Base-by-base conservation (phyloP, 805 yeast genomes). In the Hanseniaspora thailandica region DNA sequence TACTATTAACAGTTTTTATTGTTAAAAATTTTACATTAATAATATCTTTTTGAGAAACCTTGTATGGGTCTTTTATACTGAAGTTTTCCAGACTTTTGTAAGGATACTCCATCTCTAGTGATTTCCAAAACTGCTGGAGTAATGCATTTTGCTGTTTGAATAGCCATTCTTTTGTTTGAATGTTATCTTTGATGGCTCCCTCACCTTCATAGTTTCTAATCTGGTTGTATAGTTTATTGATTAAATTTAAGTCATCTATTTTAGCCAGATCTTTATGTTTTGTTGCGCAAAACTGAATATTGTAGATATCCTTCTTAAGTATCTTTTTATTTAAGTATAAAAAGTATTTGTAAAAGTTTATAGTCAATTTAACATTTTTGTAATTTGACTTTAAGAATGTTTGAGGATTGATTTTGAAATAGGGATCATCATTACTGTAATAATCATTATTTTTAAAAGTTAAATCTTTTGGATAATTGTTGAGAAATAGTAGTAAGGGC, bases 61-160 rank as follows among this genome's bases (percentile, higher is more conserved):
- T 41, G 33, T 25, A 41, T 26, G 33, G 33, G 22, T 25, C 33
- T 4, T 26, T n/a, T 23, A 41, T 41, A 20, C 22, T 43, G 35
- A 43, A 43, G 25, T 19, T 19, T 10, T 30, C 25, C 2, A 12
- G 17, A 12, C 25, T 5, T n/a, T 30, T 43, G 31, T 13, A 31
- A 4, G 41, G 35, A 25, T 40, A 33, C 41, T 48, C 52, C 19
- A 48, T 15, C 22, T 31, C 45, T 15, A 48, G 33, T n/a, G 52
- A 40, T 23, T 40, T 38, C 39, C 39, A 48, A 31, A 48, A 48
- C 19, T 48, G 52, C 9, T 31, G 31, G 7, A 48, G 12, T 2
- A 35, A 33, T 2, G 41, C 22, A 13, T 34, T 9, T 22, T 48
- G 52, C 8, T 31, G 33, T 4, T 48, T 30, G 31, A 33, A 40